Percentiles rank a stretch among this genome's conserved stretches.
phyloP scores from a whole-genome alignment of 2,329 filamentous ascomycete species.

The Pseudogymnoascus sp. region DNA sequence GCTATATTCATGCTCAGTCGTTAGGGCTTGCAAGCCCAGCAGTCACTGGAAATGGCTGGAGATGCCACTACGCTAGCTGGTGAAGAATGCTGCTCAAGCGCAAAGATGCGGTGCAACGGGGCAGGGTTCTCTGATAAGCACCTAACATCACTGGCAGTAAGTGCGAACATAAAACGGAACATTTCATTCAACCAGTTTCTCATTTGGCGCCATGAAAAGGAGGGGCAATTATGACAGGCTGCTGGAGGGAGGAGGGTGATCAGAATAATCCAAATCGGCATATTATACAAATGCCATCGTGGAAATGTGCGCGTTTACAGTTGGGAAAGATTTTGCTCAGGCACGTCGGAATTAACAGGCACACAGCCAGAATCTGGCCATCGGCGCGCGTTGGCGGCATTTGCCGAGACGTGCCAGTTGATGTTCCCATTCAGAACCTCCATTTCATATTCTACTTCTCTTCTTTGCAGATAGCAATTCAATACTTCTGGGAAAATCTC shows the following conservation, averaged over 20 bases:
- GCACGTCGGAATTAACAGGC: slow-evolving; percentile 5
- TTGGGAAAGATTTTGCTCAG: not conserved
- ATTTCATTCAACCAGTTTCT: not conserved
- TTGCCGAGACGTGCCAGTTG: slow-evolving; percentile 4
- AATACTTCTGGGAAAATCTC: not conserved
- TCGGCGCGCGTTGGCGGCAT: slow-evolving; percentile 4
- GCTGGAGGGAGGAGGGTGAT: not conserved
- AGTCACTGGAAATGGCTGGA: not conserved
- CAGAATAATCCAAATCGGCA: not conserved
- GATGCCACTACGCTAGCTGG: not conserved
- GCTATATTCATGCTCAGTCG: not conserved
- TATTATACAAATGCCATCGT: not conserved
- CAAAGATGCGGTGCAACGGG: not conserved
- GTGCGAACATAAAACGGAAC: not conserved
- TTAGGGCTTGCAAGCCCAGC: not conserved
- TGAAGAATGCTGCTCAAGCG: not conserved
- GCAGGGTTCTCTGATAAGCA: not conserved
- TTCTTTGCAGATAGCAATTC: slow-evolving; percentile 6
- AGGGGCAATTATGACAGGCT: not conserved
- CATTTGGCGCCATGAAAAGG: not conserved
- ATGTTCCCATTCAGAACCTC: slow-evolving; percentile 6
- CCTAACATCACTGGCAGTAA: not conserved
- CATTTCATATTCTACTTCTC: slow-evolving; percentile 2
- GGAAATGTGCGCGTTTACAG: not conserved
- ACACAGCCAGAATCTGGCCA: slow-evolving; percentile 4